Base-by-base conservation (phyloP, 1,284 basidiomycete species). In the Melampsora larici-populina region DNA sequence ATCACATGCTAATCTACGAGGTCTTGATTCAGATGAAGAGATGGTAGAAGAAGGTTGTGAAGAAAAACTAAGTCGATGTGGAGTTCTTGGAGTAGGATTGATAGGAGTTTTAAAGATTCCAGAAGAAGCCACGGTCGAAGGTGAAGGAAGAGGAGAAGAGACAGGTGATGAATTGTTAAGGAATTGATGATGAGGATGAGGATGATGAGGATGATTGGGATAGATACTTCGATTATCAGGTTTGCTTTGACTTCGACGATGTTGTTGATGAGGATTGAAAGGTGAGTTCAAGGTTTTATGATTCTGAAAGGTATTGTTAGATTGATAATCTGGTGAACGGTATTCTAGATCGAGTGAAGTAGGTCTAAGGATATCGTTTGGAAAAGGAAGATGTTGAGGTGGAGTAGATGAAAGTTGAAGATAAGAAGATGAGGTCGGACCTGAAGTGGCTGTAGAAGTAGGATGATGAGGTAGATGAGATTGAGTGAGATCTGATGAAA, bases 171-270 rank as follows among this genome's bases (percentile, higher is more conserved):
- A 40, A 26, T n/a, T 58, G 36, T 36, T 36, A 4, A 29, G 31
- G 62, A 62, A 18, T 26, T 33, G 70, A 40, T 58, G 70, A 33
- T 26, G 55, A 51, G n/a, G n/a, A n/a, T n/a, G n/a, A 49, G 29
- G 24, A 64, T 65, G 31, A 26, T 60, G 68, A 31, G 74, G 58
- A 29, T 67, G 51, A 26, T 40, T 24, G 18, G 67, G 60, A 21
- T 46, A 62, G 36, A 62, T 66, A 48, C 33, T 68, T n/a, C 73
- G 73, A 43, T 55, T 65, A 48, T 76, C 74, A 21, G 74, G 74
- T 51, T 76, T 76, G 43, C 66, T 69, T 31, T 69, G 74, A 69
- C 65, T 76, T 15, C 74, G 74, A 9, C 74, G 74, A 76, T 76
- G 74, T 31, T 62, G 71, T 36, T 36, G 36, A 36, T 36, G n/a